These are phyloP conservation scores for Fusarium sp. DNA, from an alignment of 2,329 filamentous ascomycete species.

Conservation along the genomic window DNA sequence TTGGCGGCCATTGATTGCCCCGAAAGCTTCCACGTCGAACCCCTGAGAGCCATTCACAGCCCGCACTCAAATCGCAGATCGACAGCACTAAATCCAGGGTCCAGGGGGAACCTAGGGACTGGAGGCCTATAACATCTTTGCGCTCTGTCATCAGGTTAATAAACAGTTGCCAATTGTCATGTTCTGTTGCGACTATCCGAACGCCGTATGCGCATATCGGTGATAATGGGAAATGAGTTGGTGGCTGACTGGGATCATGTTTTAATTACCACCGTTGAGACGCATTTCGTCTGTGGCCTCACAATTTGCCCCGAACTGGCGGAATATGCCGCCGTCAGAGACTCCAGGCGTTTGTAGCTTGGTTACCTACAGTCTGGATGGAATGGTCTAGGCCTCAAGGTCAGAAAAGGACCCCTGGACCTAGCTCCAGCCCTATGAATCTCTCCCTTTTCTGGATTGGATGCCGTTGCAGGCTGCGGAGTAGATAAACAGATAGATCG, in stretches of 20 bases:
- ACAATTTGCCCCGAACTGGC: not conserved
- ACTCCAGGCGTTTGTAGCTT: not conserved
- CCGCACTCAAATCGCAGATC: constrained; percentile 19
- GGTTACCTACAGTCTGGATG: not conserved
- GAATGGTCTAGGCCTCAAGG: constrained; percentile 15
- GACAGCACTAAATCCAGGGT: constrained; percentile 38
- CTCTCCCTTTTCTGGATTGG: not conserved
- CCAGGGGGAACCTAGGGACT: not conserved
- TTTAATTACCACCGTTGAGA: not conserved
- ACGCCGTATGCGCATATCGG: not conserved
- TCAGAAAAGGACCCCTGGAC: not conserved
- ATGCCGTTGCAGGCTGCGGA: not conserved
- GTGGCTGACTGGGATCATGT: not conserved
- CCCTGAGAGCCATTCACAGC: constrained; percentile 26
- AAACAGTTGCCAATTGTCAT: not conserved
- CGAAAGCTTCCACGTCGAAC: constrained; percentile 6
- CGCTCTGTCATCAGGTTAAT: not conserved
- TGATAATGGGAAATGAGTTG: not conserved
- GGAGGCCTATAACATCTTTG: constrained; percentile 1
- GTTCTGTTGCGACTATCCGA: not conserved
- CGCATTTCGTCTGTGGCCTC: not conserved
- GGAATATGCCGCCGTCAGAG: not conserved
- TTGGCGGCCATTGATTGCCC: not conserved
- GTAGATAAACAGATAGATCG: not conserved
- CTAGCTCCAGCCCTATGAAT: constrained; percentile 9